A percentile compares a stretch with the other conserved stretches of the same genome.
phyloP scores from a whole-genome alignment of 331 rosid genomes.

The Rosa hybrid region DNA sequence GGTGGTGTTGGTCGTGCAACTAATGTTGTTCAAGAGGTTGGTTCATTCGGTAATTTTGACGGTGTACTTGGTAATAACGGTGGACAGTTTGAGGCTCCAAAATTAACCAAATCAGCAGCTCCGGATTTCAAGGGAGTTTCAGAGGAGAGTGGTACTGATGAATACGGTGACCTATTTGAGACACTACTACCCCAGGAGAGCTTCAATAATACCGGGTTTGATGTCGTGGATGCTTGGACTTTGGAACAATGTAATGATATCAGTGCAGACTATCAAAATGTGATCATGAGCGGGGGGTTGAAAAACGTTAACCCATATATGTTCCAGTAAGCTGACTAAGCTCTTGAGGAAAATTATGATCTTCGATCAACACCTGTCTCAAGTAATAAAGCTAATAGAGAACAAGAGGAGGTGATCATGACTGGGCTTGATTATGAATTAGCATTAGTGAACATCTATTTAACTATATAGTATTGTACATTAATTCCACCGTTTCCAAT shows the following conservation, averaged over 20 bases:
- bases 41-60: neutral
- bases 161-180: neutral
- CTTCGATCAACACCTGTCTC: neutral
- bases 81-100: neutral
- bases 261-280: neutral
- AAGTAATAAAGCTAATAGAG: neutral
- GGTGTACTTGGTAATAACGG: neutral
- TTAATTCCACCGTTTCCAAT: too few species aligned
- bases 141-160: neutral
- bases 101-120: neutral
- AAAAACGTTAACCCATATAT: neutral
- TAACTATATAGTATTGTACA: too few species aligned
- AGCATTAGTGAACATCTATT: neutral
- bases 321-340: neutral
- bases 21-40: neutral
- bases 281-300: neutral
- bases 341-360: neutral
- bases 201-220: neutral
- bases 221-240: constrained; percentile 1
- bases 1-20: neutral
- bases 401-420: neutral
- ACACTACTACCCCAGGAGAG: neutral
- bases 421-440: neutral
- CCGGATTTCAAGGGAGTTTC: neutral
- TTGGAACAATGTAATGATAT: neutral